Conservation (phyloP, 2,329 filamentous ascomycete genomes). For the Fusarium sp. region DNA sequence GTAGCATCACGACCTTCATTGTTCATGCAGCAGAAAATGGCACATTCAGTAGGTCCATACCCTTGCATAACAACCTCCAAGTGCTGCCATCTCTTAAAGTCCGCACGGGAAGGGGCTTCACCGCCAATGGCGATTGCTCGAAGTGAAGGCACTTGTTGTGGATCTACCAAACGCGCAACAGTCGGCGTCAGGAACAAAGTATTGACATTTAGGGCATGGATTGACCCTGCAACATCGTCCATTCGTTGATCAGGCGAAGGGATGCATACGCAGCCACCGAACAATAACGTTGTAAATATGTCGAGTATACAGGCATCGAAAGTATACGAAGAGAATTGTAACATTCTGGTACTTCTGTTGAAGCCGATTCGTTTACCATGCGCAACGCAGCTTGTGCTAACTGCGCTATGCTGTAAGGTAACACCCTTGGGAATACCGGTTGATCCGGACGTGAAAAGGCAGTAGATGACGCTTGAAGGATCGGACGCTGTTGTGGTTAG, state of each 20-base stretch:
- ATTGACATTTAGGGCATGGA: constrained; percentile 1
- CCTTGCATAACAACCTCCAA: background rate
- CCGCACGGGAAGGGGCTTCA: background rate
- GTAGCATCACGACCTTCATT: background rate
- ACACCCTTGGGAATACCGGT: constrained; percentile 48
- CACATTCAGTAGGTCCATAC: constrained; percentile 17
- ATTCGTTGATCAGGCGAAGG: constrained; percentile 15
- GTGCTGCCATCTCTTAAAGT: background rate
- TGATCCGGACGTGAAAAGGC: constrained; percentile 47
- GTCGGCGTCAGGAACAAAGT: constrained; percentile 5
- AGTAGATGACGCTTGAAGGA: constrained; percentile 32
- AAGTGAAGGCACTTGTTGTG: background rate
- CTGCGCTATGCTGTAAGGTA: constrained; percentile 35
- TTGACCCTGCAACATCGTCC: constrained; percentile 3
- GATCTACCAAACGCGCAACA: constrained; percentile 5
- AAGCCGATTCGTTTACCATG: constrained; percentile 10
- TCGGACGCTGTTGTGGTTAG: background rate
- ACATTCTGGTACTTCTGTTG: constrained; percentile 6
- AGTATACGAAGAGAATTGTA: constrained; percentile 27
- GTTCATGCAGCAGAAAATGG: background rate
- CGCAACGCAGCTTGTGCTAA: constrained; percentile 24
- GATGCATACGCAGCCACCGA: constrained; percentile 25
- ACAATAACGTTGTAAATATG: constrained; percentile 15
- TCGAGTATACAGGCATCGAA: constrained; percentile 19
- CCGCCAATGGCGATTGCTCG: background rate